These are phyloP conservation scores for Pythium monospermum DNA, from an alignment of 352 stramenopile genomes.

Conservation along the genomic window DNA sequence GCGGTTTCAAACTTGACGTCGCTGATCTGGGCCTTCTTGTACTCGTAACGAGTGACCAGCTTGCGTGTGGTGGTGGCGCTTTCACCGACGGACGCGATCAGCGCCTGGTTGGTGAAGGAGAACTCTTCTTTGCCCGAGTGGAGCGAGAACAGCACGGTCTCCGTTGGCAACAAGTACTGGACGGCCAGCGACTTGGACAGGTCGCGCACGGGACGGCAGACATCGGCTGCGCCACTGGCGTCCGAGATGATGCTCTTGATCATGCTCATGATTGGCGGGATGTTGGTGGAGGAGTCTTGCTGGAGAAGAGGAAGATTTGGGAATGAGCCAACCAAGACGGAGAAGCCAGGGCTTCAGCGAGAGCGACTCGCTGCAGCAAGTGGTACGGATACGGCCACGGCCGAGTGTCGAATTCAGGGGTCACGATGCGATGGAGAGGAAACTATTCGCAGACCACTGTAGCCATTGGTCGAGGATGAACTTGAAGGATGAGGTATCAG, in stretches of 20 bases:
- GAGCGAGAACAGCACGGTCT: constrained; percentile 51
- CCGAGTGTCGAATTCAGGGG: not conserved
- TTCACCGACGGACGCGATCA: constrained; percentile 36
- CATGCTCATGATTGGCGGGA: constrained; percentile 11
- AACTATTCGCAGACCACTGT: not conserved
- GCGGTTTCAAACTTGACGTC: constrained; percentile 45
- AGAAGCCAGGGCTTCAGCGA: not conserved
- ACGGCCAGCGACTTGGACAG: constrained; percentile 38
- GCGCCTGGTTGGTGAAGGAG: constrained; percentile 56
- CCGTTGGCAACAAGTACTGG: constrained; percentile 44
- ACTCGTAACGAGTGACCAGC: constrained; percentile 42
- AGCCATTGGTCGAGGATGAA: no score
- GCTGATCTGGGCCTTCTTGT: constrained; percentile 23
- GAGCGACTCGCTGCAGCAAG: not conserved
- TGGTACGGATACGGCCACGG: not conserved
- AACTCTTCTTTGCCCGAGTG: constrained; percentile 56
- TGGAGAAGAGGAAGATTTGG: no score
- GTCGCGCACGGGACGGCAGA: constrained; percentile 26
- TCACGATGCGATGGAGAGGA: not conserved
- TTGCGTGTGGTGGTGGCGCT: constrained; percentile 49
- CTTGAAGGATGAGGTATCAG: no score
- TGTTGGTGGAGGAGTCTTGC: no score
- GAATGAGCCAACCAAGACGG: no score
- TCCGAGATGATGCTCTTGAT: constrained; percentile 19
- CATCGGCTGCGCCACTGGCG: constrained; percentile 16